phyloP scores from a whole-genome alignment of 495 filamentous ascomycete species.

The Halenospora varia region DNA sequence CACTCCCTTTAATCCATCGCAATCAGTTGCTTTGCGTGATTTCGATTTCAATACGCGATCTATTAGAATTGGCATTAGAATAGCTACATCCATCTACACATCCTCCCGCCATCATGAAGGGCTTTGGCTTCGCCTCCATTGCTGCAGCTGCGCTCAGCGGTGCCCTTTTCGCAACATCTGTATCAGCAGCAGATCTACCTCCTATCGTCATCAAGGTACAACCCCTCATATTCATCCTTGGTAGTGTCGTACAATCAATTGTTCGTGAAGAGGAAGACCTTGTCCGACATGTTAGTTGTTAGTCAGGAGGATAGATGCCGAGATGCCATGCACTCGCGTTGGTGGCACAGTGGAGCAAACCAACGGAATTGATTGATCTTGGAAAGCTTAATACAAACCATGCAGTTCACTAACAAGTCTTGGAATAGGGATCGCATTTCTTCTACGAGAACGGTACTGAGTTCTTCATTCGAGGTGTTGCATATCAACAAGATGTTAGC shows the following conservation, averaged over 20 bases:
- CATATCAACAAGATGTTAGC: slow-evolving; percentile 68
- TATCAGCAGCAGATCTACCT: slow-evolving; percentile 44
- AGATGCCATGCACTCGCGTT: no score
- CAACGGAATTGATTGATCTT: no score
- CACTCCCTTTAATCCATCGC: no score
- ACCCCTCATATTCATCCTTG: slow-evolving; percentile 2
- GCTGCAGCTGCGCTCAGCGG: slow-evolving; percentile 25
- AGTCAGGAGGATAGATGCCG: no score
- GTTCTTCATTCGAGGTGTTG: slow-evolving; percentile 86
- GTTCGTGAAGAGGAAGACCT: no score
- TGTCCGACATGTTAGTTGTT: no score
- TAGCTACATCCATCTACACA: not conserved
- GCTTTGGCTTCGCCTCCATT: slow-evolving; percentile 19
- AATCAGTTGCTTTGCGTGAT: not conserved
- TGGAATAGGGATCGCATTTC: slow-evolving; percentile 71
- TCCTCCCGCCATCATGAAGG: slow-evolving; percentile 21
- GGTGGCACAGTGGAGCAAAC: no score
- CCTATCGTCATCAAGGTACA: slow-evolving; percentile 32
- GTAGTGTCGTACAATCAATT: no score
- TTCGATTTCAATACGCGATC: not conserved
- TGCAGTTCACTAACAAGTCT: no score
- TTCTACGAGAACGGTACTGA: slow-evolving; percentile 64
- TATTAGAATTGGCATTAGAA: slow-evolving; percentile 1
- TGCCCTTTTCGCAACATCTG: slow-evolving; percentile 17
- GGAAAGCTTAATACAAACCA: no score